Base-by-base conservation (phyloP, 108 stramenopile genomes). In the Conticribra weissflogii region DNA sequence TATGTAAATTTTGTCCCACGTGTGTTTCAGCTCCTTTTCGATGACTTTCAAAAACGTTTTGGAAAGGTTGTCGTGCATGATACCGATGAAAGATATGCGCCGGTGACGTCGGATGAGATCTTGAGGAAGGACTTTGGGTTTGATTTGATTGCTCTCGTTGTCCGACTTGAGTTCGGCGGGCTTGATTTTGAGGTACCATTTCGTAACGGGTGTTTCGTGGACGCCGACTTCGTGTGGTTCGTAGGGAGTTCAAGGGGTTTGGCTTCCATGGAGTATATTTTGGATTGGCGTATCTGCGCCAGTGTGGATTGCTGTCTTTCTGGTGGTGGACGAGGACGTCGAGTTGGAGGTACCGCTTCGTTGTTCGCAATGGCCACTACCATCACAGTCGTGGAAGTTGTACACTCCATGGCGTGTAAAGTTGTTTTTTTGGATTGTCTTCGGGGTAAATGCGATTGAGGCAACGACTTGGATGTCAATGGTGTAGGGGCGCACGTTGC, bases 121-220 rank as follows among this genome's bases (percentile, higher is more conserved):
- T 59, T 50, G 55, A 23, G 72, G 72, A 14, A 67, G 46, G 7
- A 74, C 58, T 27, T 74, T 74, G 19, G 66, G 66, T 23, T 68
- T 57, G 25, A 68, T 74, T 48, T 46, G 31, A 0, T n/a, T n/a
- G n/a, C n/a, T n/a, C n/a, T 33, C 32, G 8, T 49, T 45, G 36
- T 57, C 64, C 23, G 54, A 32, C 12, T 27, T 23, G 57, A 74
- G 56, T 50, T 74, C 72, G 18, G 74, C 69, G 9, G 74, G 74
- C 32, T 69, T 75, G 0, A 75, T 60, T 48, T 75, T 75, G 68
- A 75, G 59, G 68, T 75, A 75, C 74, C 74, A 75, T 36, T 75
- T 75, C 2, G 74, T 75, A 23, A 49, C 47, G 32, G 74, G 74
- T 2, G 33, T 62, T 46, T 29, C 53, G 49, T 68, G 62, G 27